phyloP scores from a whole-genome alignment of 2,329 filamentous ascomycete genomes.

The Clarireedia paspali region DNA sequence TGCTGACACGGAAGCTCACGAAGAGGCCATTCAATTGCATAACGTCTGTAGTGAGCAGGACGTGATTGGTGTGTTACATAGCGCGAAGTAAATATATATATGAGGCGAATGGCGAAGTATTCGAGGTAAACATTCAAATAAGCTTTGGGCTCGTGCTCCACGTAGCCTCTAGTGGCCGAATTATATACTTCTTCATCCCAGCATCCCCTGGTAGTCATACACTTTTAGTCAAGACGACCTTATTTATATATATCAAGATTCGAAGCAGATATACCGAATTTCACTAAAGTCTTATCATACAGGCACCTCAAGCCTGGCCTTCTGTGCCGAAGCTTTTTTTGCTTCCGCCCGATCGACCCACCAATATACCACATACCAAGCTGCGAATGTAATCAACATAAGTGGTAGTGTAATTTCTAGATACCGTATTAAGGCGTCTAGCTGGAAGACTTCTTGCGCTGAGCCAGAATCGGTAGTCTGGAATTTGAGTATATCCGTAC shows the following conservation, averaged over 20 bases:
- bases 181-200: no score
- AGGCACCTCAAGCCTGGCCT: not conserved
- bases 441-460: conserved; percentile 14
- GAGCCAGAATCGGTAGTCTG: conserved; percentile 5
- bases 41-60: no score
- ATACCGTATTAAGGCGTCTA: conserved; percentile 28
- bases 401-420: conserved; percentile 31
- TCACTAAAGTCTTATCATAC: not conserved
- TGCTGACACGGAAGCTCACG: no score
- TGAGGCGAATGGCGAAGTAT: no score
- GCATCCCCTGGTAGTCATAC: no score
- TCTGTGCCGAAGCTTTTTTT: not conserved
- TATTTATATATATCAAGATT: not conserved
- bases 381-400: conserved; percentile 29
- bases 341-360: conserved; percentile 18
- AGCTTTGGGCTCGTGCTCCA: no score
- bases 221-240: not conserved
- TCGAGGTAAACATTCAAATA: no score
- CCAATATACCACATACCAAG: conserved; percentile 30
- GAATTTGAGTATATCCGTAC: conserved; percentile 31
- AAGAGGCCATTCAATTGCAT: no score
- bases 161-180: no score
- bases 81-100: no score
- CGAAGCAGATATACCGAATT: not conserved
- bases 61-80: no score